Evolutionary conservation across 2,329 filamentous ascomycete genomes (phyloP).

Genomic region (Xylariaceae sp.): DNA sequence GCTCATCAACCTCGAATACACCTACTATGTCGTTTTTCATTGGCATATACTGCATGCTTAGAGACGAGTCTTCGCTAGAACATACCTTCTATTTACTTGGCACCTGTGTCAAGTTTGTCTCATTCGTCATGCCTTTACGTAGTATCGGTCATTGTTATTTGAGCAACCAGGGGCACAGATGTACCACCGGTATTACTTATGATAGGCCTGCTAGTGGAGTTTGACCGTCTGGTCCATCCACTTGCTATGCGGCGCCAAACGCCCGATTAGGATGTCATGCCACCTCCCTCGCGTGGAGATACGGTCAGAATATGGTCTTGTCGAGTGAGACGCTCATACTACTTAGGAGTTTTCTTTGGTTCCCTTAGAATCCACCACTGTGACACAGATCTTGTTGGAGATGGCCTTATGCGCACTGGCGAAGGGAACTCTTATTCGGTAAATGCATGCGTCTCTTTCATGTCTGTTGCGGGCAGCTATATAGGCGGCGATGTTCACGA

Average conservation of each 20-base stretch:
- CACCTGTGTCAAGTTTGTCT: not conserved
- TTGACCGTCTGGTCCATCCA: not conserved
- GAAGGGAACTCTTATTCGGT: constrained; percentile 13
- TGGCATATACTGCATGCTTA: too few relatives aligned
- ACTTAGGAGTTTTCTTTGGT: constrained; percentile 14
- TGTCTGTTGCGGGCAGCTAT: constrained; percentile 16
- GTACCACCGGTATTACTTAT: not conserved
- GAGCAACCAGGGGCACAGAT: not conserved
- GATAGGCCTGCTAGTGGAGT: not conserved
- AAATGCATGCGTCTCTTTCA: constrained; percentile 6
- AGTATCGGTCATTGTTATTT: not conserved
- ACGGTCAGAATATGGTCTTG: not conserved
- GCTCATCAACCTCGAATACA: too few relatives aligned
- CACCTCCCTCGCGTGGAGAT: not conserved
- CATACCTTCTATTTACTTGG: not conserved
- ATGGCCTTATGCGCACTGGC: constrained; percentile 15
- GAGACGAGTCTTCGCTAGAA: not conserved
- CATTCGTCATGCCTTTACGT: not conserved
- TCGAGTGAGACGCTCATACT: not conserved
- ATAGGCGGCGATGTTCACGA: constrained; percentile 23
- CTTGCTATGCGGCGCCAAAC: not conserved
- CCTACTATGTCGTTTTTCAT: too few relatives aligned
- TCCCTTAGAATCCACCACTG: constrained; percentile 22
- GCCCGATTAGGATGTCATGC: not conserved
- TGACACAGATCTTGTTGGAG: constrained; percentile 29